phyloP scores from a whole-genome alignment of 352 stramenopile genomes.

The Elongisporangium undulatum region DNA sequence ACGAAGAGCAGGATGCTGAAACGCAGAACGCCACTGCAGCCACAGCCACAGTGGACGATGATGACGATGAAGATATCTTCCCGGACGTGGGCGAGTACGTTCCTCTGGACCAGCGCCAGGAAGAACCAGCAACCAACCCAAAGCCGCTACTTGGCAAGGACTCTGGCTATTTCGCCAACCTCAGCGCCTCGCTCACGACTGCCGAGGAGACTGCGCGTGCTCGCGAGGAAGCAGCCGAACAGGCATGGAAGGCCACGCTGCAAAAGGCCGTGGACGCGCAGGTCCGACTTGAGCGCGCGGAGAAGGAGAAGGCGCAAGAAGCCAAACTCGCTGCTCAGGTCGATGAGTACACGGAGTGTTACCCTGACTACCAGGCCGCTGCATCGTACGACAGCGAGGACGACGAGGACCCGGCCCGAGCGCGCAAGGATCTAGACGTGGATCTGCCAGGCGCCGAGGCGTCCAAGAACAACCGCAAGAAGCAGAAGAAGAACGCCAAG shows the following conservation, averaged over 20 bases:
- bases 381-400: conserved; percentile 53
- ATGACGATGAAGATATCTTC: conserved; percentile 75
- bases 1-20: conserved; percentile 2
- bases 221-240: conserved; percentile 38
- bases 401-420: conserved; percentile 42
- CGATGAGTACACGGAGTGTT: conserved; percentile 66
- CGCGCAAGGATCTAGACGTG: conserved; percentile 16
- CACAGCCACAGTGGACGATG: conserved; percentile 14
- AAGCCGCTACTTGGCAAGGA: conserved; percentile 18
- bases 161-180: conserved; percentile 55
- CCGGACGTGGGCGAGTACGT: conserved; percentile 67
- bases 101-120: conserved; percentile 47
- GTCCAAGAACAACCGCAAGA: conserved; percentile 33
- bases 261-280: conserved; percentile 51
- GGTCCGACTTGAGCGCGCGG: conserved; percentile 30
- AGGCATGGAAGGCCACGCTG: conserved; percentile 55
- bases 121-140: conserved; percentile 2
- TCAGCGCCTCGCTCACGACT: conserved; percentile 65
- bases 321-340: conserved; percentile 25
- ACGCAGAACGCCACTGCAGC: background rate
- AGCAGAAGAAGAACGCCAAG: conserved; percentile 67
- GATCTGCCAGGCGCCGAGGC: conserved; percentile 17
- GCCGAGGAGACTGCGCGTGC: conserved; percentile 33
- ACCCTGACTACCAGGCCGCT: conserved; percentile 30
- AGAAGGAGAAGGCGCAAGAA: conserved; percentile 30